phyloP scores from a whole-genome alignment of 768 basidiomycete genomes.

The Phylloporus sp. region DNA sequence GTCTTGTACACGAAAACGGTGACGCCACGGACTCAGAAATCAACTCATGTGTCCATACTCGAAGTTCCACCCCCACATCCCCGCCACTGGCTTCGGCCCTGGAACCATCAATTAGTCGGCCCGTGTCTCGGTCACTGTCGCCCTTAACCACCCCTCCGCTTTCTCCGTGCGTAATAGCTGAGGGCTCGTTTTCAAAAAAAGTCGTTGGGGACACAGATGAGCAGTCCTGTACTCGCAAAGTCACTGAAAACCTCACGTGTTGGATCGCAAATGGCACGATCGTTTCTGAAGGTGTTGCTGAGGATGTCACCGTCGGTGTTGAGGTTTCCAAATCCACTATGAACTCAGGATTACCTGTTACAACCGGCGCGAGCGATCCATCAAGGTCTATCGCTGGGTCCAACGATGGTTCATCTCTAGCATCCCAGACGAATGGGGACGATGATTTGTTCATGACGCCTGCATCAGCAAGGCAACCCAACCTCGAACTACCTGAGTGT shows the following conservation, averaged over 20 bases:
- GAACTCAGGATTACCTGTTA: background rate
- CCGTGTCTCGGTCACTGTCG: no score
- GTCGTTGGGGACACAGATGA: background rate
- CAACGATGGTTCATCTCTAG: background rate
- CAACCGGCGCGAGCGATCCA: background rate
- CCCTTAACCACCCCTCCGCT: slow-evolving; percentile 4
- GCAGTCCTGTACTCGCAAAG: background rate
- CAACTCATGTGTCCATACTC: background rate
- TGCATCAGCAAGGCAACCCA: background rate
- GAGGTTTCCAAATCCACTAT: background rate
- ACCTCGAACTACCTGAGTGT: background rate
- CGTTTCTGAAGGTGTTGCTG: background rate
- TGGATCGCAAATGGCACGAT: background rate
- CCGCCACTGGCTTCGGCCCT: slow-evolving; percentile 4
- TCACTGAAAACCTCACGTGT: background rate
- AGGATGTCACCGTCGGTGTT: background rate
- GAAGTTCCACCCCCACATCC: background rate
- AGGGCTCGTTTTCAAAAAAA: background rate
- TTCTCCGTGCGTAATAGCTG: background rate
- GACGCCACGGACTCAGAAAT: background rate
- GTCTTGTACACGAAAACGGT: background rate
- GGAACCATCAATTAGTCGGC: background rate
- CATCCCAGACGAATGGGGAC: background rate
- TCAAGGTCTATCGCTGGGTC: background rate
- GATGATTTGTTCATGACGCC: background rate